phyloP scores from a whole-genome alignment of 2,329 filamentous ascomycete genomes.

The Hymenoscyphus occultus region DNA sequence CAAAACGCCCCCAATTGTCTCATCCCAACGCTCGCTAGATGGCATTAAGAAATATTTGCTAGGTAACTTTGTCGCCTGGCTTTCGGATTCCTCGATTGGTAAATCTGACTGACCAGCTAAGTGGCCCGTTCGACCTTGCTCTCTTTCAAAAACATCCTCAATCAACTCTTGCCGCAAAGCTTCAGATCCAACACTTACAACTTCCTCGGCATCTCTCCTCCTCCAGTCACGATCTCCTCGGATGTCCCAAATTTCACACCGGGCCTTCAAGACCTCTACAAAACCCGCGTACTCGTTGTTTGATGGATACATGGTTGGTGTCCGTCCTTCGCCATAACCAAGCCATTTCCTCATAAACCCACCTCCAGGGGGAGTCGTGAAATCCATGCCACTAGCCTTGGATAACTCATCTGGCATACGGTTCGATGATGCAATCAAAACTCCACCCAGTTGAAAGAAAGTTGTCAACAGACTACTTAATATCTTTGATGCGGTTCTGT shows the following conservation, averaged over 20 bases:
- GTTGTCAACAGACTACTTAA: conserved; percentile 73
- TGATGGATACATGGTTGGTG: conserved; percentile 44
- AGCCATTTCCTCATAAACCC: conserved; percentile 51
- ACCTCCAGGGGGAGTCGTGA: conserved; percentile 51
- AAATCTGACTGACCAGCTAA: neutral
- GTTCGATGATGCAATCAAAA: conserved; percentile 77
- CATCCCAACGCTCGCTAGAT: conserved; percentile 30
- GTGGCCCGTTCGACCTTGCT: conserved; percentile 7
- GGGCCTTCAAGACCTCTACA: conserved; percentile 69
- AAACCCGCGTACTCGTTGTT: conserved; percentile 74
- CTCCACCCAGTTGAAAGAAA: conserved; percentile 80
- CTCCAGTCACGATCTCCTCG: conserved; percentile 72
- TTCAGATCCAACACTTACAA: conserved; percentile 30
- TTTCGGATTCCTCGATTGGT: neutral
- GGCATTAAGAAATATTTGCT: conserved; percentile 31
- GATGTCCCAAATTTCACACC: conserved; percentile 84
- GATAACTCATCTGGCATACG: conserved; percentile 79
- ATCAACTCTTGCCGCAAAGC: conserved; percentile 36
- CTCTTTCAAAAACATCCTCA: conserved; percentile 20
- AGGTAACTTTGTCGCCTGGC: conserved; percentile 17
- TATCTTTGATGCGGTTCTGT: conserved; percentile 74
- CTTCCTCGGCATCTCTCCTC: conserved; percentile 51
- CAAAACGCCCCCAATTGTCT: conserved; percentile 24
- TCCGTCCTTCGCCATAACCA: conserved; percentile 40
- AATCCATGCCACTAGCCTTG: conserved; percentile 70